phyloP scores from a whole-genome alignment of 192 early-diverging fungal species.

The Obelidium mucronatum region DNA sequence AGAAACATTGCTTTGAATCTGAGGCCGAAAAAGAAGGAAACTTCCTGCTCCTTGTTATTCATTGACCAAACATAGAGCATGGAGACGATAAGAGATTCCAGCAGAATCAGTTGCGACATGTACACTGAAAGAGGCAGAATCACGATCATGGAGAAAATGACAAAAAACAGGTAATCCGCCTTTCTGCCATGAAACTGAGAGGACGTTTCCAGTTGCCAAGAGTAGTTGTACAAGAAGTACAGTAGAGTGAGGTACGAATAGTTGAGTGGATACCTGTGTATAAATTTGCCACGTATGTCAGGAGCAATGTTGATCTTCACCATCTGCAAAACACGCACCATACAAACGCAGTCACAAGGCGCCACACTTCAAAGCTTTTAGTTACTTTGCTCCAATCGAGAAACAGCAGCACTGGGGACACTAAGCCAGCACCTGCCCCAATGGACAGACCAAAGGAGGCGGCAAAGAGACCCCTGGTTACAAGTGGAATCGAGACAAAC shows the following conservation, averaged over 20 bases:
- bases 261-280: slow-evolving; percentile 46
- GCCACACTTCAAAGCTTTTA: slow-evolving; percentile 63
- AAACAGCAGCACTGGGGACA: slow-evolving; percentile 46
- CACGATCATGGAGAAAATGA: slow-evolving; percentile 63
- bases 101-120: slow-evolving; percentile 43
- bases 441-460: slow-evolving; percentile 56
- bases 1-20: slow-evolving; percentile 77
- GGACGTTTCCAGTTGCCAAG: slow-evolving; percentile 71
- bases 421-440: slow-evolving; percentile 45
- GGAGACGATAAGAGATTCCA: slow-evolving; percentile 63
- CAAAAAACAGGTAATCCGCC: slow-evolving; percentile 84
- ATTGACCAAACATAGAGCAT: slow-evolving; percentile 82
- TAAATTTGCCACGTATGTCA: background rate
- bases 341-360: slow-evolving; percentile 15
- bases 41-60: slow-evolving; percentile 59
- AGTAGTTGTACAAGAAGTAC: slow-evolving; percentile 79
- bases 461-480: slow-evolving; percentile 66
- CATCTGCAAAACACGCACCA: slow-evolving; percentile 12
- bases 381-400: slow-evolving; percentile 62
- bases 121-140: slow-evolving; percentile 39
- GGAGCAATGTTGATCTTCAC: slow-evolving; percentile 5
- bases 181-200: slow-evolving; percentile 66
- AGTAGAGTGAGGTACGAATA: slow-evolving; percentile 71
- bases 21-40: slow-evolving; percentile 79
- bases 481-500: slow-evolving; percentile 62